Conservation (phyloP, 768 basidiomycete species). For the Naganishia friedmannii region DNA sequence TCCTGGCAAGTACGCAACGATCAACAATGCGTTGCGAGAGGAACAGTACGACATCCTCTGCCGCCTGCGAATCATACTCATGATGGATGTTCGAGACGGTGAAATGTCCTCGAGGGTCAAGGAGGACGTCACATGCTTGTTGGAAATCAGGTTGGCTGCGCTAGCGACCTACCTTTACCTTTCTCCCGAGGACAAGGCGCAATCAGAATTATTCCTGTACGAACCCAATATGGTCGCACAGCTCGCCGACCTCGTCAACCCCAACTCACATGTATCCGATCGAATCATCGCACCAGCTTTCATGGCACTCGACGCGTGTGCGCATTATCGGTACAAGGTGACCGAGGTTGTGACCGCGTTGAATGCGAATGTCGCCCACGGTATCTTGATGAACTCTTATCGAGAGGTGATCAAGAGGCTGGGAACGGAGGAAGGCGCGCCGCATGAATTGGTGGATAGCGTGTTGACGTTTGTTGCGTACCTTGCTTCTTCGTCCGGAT, state of each 20-base stretch:
- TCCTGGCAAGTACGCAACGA: slow-evolving; percentile 75
- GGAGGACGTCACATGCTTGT: slow-evolving; percentile 58
- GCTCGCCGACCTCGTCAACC: slow-evolving; percentile 80
- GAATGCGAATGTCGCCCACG: slow-evolving; percentile 94
- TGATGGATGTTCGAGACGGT: slow-evolving; percentile 61
- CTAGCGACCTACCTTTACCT: slow-evolving; percentile 86
- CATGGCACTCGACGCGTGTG: slow-evolving; percentile 83
- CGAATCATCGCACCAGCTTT: slow-evolving; percentile 79
- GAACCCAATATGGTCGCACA: slow-evolving; percentile 89
- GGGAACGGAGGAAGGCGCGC: slow-evolving; percentile 41
- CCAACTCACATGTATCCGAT: slow-evolving; percentile 62
- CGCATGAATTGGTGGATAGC: slow-evolving; percentile 61
- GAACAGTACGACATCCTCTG: slow-evolving; percentile 87
- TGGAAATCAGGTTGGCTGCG: slow-evolving; percentile 75
- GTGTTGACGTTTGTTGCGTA: slow-evolving; percentile 81
- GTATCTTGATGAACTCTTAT: slow-evolving; percentile 82
- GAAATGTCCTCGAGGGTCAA: slow-evolving; percentile 59
- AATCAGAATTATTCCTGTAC: slow-evolving; percentile 80
- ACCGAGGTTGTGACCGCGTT: slow-evolving; percentile 84
- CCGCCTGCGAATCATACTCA: slow-evolving; percentile 73
- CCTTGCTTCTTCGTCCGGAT: slow-evolving; percentile 76
- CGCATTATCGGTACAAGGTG: slow-evolving; percentile 74
- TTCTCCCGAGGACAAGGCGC: slow-evolving; percentile 72
- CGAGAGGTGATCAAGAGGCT: slow-evolving; percentile 76
- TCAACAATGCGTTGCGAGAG: slow-evolving; percentile 68